A percentile compares a stretch with the other conserved stretches of the same genome.
Evolutionary conservation across 2,329 filamentous ascomycete species (phyloP).

Genomic region (Ascocoryne sarcoides): DNA sequence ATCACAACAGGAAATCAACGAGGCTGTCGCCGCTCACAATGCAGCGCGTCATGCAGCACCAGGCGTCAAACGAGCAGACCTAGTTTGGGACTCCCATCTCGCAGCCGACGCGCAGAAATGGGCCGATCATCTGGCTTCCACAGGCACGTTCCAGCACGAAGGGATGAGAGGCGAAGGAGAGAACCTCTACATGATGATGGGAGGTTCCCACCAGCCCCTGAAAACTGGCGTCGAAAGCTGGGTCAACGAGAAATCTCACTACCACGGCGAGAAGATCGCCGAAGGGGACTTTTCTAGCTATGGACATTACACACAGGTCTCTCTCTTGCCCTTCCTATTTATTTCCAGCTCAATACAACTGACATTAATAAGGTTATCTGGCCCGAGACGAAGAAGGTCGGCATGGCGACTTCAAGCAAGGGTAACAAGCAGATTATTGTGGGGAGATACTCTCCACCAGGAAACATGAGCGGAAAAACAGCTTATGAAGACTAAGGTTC

Average conservation of each 20-base stretch:
- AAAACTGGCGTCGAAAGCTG: background rate
- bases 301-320: background rate
- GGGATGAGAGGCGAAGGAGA: background rate
- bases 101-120: background rate
- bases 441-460: constrained; percentile 5
- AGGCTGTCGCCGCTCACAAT: background rate
- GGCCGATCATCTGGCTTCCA: background rate
- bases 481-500: background rate
- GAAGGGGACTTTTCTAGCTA: background rate
- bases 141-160: background rate
- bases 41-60: background rate
- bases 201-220: background rate
- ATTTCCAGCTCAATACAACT: background rate
- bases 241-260: background rate
- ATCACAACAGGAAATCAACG: constrained; percentile 1
- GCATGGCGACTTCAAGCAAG: constrained; percentile 5
- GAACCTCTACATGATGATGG: constrained; percentile 1
- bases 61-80: background rate
- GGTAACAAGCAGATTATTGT: constrained; percentile 4
- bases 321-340: background rate
- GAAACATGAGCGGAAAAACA: constrained; percentile 3
- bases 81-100: background rate
- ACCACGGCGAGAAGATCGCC: background rate
- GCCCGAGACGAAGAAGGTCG: constrained; percentile 1
- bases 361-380: constrained; percentile 2